Base-by-base conservation (phyloP, 768 basidiomycete species). In the Agrocybe pediades region DNA sequence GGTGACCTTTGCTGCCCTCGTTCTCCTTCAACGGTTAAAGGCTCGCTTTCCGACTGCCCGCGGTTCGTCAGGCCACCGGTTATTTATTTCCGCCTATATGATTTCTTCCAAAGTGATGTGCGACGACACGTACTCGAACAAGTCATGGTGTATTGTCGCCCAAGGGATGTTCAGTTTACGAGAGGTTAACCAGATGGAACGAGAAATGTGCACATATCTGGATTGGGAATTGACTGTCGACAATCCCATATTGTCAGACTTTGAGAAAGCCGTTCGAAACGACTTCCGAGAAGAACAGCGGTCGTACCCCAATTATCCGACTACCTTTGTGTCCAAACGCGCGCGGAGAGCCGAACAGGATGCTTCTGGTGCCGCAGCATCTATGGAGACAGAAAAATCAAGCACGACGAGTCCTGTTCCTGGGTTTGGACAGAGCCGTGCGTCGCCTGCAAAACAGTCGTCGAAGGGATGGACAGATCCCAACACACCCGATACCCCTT, bases 131-230 rank as follows among this genome's bases (percentile, higher is more conserved):
- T 95, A 95, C 68, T 92, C 89, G 15, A 95, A 95, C 80, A 92
- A 93, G 66, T 90, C 88, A 0, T 95, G 93, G 93, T 83, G 84
- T 5, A 88, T 95, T 41, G 93, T 95, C 36, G 92, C 90, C 0
- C 91, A 95, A 68, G 86, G 84, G 24, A 87, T 93, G 83, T 95
- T 95, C 62, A 79, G 77, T 2, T 73, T 95, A 6, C 81, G 89
- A 42, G 94, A 95, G 78, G 88, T 97, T 65, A 97, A 97, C 70
- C 93, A 95, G 77, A 95, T 95, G 93, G 94, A 95, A 74, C 76
- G 92, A 20, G 93, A 95, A 71, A 94, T 97, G 87, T 93, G 81
- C 63, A 77, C 83, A 15, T 98, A 98, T 65, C 75, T 99, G 41
- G 95, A 96, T 67, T 98, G 94, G 95, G 88, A 91, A 64, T 75